phyloP scores from a whole-genome alignment of 805 yeast species.

The Kuraishia molischiana region DNA sequence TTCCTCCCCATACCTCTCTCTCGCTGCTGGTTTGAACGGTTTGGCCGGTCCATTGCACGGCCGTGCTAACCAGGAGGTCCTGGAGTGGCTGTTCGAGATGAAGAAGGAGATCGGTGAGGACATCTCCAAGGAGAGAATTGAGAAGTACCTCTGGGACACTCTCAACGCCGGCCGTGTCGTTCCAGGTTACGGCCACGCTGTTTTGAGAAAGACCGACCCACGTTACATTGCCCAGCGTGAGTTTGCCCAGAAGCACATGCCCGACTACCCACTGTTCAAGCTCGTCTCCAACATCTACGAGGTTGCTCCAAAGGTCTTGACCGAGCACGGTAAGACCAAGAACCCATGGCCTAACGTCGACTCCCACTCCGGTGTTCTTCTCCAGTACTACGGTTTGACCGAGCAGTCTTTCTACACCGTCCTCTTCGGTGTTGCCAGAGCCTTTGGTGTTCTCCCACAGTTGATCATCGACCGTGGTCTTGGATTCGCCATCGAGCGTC shows the following conservation, averaged over 20 bases:
- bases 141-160: conserved; percentile 70
- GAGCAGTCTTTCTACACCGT: conserved; percentile 82
- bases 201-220: conserved; percentile 82
- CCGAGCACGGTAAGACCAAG: conserved; percentile 83
- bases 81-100: conserved; percentile 70
- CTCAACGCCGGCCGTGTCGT: conserved; percentile 76
- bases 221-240: conserved; percentile 81
- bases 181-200: conserved; percentile 88
- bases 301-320: conserved; percentile 74
- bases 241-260: conserved; percentile 67
- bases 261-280: conserved; percentile 72
- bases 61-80: conserved; percentile 81
- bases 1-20: conserved; percentile 67
- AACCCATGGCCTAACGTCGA: conserved; percentile 93
- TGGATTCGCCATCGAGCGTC: conserved; percentile 80
- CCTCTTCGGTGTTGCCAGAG: conserved; percentile 79
- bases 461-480: conserved; percentile 76
- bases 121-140: conserved; percentile 57
- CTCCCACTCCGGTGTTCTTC: conserved; percentile 77
- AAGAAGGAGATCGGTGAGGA: conserved; percentile 60
- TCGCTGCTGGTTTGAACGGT: conserved; percentile 79
- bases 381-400: conserved; percentile 78
- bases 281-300: conserved; percentile 69
- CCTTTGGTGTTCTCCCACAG: conserved; percentile 80
- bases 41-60: conserved; percentile 86